phyloP scores from a whole-genome alignment of 176 grass and related monocot genomes.

The Urochloa ruziziensis region DNA sequence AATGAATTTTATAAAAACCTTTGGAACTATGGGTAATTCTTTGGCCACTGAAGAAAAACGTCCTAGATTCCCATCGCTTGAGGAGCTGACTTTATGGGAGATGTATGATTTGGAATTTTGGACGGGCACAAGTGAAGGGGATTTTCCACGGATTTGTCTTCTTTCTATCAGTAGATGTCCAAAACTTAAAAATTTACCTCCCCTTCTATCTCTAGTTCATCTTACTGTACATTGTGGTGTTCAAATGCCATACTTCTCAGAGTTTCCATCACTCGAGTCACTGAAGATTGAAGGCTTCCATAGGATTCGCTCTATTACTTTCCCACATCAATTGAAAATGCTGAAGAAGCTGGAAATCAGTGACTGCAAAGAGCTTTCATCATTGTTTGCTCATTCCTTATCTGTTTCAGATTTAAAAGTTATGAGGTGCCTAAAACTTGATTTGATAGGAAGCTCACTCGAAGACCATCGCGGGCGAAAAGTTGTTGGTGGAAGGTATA shows the following conservation, averaged over 20 bases:
- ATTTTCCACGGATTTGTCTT: not conserved
- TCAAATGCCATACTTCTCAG: not conserved
- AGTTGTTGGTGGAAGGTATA: not conserved
- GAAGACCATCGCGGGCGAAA: not conserved
- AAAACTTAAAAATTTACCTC: not conserved
- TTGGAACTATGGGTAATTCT: not conserved
- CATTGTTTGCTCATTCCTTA: not conserved
- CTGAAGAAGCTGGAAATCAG: constrained; percentile 15
- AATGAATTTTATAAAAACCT: not conserved
- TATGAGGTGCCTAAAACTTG: constrained; percentile 4
- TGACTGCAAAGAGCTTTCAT: constrained; percentile 21
- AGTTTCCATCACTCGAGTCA: not conserved
- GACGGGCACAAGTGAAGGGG: not conserved
- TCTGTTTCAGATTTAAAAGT: constrained; percentile 18
- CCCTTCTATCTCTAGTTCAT: not conserved
- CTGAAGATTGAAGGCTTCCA: not conserved
- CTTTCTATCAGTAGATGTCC: constrained; percentile 14
- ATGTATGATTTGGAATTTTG: constrained; percentile 25
- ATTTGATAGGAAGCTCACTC: not conserved
- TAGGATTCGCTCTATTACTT: not conserved
- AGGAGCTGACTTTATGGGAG: not conserved
- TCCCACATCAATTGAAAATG: not conserved
- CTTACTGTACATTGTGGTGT: not conserved
- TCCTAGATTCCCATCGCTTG: not conserved
- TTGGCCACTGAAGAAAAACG: not conserved